Conservation (phyloP, 345 rosid species). For the Gynandropsis gynandra region DNA sequence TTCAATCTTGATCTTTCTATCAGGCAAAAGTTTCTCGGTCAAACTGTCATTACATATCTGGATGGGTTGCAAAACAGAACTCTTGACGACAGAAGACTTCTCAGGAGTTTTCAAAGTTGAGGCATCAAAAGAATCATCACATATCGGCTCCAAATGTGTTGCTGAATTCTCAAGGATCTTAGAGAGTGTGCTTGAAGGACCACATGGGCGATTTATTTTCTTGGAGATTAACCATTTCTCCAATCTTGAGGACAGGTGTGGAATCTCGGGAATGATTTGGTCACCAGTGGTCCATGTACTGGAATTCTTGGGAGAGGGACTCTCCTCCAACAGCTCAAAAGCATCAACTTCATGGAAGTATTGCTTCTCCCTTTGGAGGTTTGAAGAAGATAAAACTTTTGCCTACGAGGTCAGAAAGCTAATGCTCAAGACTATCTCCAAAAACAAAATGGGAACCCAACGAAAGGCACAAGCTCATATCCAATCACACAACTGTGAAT, state of each 20-base stretch:
- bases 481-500: not conserved
- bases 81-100: constrained; percentile 21
- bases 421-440: not conserved
- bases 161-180: constrained; percentile 59
- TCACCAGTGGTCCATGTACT: constrained; percentile 56
- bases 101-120: constrained; percentile 43
- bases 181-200: constrained; percentile 69
- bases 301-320: constrained; percentile 85
- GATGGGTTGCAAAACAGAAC: constrained; percentile 33
- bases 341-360: constrained; percentile 90
- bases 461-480: constrained; percentile 8
- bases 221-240: constrained; percentile 67
- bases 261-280: constrained; percentile 37
- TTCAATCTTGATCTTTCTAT: constrained; percentile 23
- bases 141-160: constrained; percentile 25
- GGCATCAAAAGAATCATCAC: constrained; percentile 20
- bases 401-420: constrained; percentile 32
- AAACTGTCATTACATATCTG: constrained; percentile 27
- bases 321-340: constrained; percentile 86
- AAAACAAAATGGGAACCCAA: not conserved
- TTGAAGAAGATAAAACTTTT: constrained; percentile 42
- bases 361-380: constrained; percentile 58
- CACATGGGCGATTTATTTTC: constrained; percentile 43
- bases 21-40: constrained; percentile 21
- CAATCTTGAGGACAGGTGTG: constrained; percentile 57